Conservation (phyloP, 495 filamentous ascomycete genomes). For the Penicillium pulvis region DNA sequence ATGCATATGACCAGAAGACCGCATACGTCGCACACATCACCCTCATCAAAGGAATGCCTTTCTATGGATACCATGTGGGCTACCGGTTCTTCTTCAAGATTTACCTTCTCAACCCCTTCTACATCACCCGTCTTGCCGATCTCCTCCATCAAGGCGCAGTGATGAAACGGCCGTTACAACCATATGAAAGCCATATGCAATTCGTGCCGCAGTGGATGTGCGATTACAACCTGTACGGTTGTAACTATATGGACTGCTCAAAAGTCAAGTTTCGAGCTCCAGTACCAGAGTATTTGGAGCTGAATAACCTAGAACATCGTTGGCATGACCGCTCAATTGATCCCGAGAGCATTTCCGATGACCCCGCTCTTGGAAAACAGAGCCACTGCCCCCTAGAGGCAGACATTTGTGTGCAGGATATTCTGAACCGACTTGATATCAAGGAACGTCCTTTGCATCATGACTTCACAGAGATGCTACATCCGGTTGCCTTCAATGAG, state of each 20-base stretch:
- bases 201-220: conserved; percentile 96
- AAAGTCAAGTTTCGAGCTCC: conserved; percentile 73
- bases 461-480: conserved; percentile 78
- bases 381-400: conserved; percentile 89
- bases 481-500: conserved; percentile 63
- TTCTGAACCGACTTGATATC: conserved; percentile 77
- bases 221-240: conserved; percentile 96
- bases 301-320: conserved; percentile 57
- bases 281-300: conserved; percentile 66
- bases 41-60: conserved; percentile 89
- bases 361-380: conserved; percentile 65
- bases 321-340: conserved; percentile 81
- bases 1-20: conserved; percentile 64
- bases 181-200: conserved; percentile 90
- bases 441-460: conserved; percentile 77
- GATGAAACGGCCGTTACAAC: conserved; percentile 80
- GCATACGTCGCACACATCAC: conserved; percentile 86
- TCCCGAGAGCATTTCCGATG: conserved; percentile 54
- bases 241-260: conserved; percentile 75
- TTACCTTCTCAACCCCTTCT: conserved; percentile 81
- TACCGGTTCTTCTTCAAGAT: conserved; percentile 92
- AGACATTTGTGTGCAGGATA: conserved; percentile 86
- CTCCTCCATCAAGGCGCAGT: conserved; percentile 84
- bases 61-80: conserved; percentile 93
- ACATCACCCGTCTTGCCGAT: conserved; percentile 81